Evolutionary conservation across 176 grass and related monocot genomes (phyloP), one percentile per base, ranked within the genome.

Genomic region (Bolboschoenus planiculmis): DNA sequence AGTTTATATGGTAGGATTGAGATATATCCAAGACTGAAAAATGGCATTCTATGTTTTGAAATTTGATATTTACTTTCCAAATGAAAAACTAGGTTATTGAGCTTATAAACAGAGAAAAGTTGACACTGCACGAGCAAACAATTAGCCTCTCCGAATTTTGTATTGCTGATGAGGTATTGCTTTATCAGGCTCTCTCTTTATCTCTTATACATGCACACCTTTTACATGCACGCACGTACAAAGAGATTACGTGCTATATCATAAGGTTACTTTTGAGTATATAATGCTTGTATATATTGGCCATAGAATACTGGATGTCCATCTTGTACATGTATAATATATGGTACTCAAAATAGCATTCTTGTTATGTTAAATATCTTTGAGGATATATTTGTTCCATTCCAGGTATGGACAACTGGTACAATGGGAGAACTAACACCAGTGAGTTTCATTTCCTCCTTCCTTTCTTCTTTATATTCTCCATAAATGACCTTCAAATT

Each of bases 371-470:
- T 76, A 74, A 23, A n/a, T 29, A 51, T 50, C 21, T 47, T 30
- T 51, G 23, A 44, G 14, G 42, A 76, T 51, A 11, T 76, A 18
- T 50, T 15, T 76, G 84, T 85, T 86, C 80, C 84, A 56, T n/a
- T 87, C 77, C 83, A 97, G 94, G 94, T 92, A 40, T 97, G 94
- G 94, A 92, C 91, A 86, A 97, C 88, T 16, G 91, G 94, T 90
- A 97, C 91, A 70, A 97, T 97, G 94, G 94, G 94, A n/a, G 91
- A 97, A 84, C 82, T 97, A 54, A 92, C 94, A 84, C 94, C 91
- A 30, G 94, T 97, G 50, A 92, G 94, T 87, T 76, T 48, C 44
- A 27, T 46, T 78, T 82, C n/a, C 10, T 43, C 35, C 40, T 44
- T 82, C 27, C 21, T 44, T 1, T 33, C 29, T 79, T 37, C n/a